These are phyloP conservation scores for Porcisia deanei DNA, from an alignment of 208 protist genomes.

Conservation along the genomic window DNA sequence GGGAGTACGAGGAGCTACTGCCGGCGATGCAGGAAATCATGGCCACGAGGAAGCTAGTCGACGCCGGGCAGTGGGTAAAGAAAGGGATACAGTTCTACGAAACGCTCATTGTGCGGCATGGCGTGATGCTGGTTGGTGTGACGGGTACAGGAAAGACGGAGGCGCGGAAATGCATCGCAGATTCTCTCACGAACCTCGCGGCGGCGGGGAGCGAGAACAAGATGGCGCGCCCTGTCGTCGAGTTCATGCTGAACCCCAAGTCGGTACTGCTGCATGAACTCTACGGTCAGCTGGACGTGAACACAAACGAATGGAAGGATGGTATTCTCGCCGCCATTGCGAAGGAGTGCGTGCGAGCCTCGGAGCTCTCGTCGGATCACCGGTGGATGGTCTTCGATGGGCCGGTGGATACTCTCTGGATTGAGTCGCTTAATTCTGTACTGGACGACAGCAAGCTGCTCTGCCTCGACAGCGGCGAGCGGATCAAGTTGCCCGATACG, in stretches of 20 bases:
- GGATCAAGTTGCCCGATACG: conserved; percentile 96
- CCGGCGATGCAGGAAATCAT: conserved; percentile 87
- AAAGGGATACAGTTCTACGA: conserved; percentile 98
- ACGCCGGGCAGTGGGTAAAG: conserved; percentile 85
- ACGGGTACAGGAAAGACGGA: conserved; percentile 97
- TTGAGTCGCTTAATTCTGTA: conserved; percentile 99
- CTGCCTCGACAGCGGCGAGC: conserved; percentile 97
- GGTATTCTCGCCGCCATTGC: conserved; percentile 91
- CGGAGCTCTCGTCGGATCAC: conserved; percentile 80
- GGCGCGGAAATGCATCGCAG: conserved; percentile 77
- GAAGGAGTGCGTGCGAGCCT: conserved; percentile 86
- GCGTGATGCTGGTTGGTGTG: conserved; percentile 99
- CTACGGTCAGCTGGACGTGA: conserved; percentile 95
- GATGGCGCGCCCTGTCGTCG: conserved; percentile 82
- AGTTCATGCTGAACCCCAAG: conserved; percentile 98
- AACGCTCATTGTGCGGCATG: conserved; percentile 97
- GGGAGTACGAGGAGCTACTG: conserved; percentile 93
- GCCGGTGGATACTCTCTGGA: conserved; percentile 99
- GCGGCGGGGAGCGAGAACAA: conserved; percentile 57
- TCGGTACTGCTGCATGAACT: conserved; percentile 97
- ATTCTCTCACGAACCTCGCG: conserved; percentile 72
- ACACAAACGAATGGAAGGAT: conserved; percentile 95
- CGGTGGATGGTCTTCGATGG: conserved; percentile 99
- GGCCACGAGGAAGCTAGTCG: conserved; percentile 66
- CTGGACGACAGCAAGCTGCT: conserved; percentile 98